A percentile compares a stretch with the other conserved stretches of the same genome.
These are phyloP conservation scores for Trichoderma afroharzianum DNA, from an alignment of 2,329 filamentous ascomycete genomes.

Conservation along the genomic window DNA sequence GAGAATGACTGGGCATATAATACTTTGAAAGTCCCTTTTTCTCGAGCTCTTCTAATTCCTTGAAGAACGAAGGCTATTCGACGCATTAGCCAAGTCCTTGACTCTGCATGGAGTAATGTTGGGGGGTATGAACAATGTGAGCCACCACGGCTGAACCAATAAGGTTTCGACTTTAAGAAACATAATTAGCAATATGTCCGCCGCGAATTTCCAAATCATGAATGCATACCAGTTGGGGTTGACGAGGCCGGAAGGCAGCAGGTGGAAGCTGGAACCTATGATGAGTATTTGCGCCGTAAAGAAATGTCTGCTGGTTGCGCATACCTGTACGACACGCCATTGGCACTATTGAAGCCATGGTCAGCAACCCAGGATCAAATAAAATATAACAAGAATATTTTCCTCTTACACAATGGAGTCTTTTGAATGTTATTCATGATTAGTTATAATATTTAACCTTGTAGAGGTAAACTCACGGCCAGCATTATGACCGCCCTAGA, in stretches of 20 bases:
- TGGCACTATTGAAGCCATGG: conserved; percentile 19
- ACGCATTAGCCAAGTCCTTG: conserved; percentile 54
- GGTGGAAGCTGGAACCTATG: conserved; percentile 50
- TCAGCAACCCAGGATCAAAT: conserved; percentile 2
- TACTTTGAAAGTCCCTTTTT: conserved; percentile 23
- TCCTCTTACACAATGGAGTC: conserved; percentile 23
- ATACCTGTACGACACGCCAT: conserved; percentile 37
- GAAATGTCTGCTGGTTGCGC: conserved; percentile 19
- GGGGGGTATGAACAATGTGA: conserved; percentile 22
- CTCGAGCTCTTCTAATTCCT: conserved; percentile 39
- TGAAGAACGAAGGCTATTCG: conserved; percentile 51
- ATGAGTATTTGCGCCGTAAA: conserved; percentile 7
- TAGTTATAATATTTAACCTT: conserved; percentile 16
- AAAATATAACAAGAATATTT: conserved; percentile 16
- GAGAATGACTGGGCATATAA: conserved; percentile 18
- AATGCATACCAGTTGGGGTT: conserved; percentile 52
- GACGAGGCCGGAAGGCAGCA: conserved; percentile 67
- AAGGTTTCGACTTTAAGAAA: conserved; percentile 48
- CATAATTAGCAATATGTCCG: conserved; percentile 29
- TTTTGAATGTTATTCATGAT: not conserved
- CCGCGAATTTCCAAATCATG: not conserved
- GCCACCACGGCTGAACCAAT: conserved; percentile 48
- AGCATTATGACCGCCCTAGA: conserved; percentile 32
- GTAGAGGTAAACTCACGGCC: conserved; percentile 14
- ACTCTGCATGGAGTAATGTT: conserved; percentile 38